Percentiles rank a stretch among this genome's conserved stretches.
These are phyloP conservation scores for Dothideomycetes sp. DNA, from an alignment of 2,329 filamentous ascomycete species.

Conservation along the genomic window DNA sequence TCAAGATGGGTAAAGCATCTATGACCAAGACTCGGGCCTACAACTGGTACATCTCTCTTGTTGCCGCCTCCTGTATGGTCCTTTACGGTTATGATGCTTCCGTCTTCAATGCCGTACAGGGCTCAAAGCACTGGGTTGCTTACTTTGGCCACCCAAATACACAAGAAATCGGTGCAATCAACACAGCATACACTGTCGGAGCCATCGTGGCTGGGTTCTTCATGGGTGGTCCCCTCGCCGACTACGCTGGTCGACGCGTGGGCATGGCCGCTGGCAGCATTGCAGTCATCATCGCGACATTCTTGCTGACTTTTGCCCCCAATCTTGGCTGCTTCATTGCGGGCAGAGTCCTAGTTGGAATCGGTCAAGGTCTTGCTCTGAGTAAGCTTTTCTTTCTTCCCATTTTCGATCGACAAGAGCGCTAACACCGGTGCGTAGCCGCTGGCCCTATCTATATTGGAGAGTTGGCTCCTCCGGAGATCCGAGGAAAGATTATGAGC, in stretches of 20 bases:
- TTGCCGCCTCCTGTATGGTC: constrained; percentile 64
- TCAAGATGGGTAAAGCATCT: constrained; percentile 2
- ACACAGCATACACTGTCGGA: constrained; percentile 60
- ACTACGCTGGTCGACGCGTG: constrained; percentile 29
- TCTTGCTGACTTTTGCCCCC: constrained; percentile 57
- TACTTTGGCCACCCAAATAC: constrained; percentile 46
- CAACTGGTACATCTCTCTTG: constrained; percentile 54
- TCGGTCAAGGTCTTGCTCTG: constrained; percentile 58
- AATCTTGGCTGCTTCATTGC: constrained; percentile 57
- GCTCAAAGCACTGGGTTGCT: constrained; percentile 53
- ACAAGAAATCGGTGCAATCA: constrained; percentile 45
- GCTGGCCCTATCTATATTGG: constrained; percentile 62
- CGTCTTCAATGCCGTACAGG: constrained; percentile 62
- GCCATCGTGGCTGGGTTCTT: constrained; percentile 62
- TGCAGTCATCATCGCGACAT: constrained; percentile 55
- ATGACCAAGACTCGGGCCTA: constrained; percentile 29
- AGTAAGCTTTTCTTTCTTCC: constrained; percentile 21
- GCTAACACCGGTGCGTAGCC: not conserved
- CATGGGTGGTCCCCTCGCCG: constrained; percentile 48
- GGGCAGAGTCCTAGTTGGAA: constrained; percentile 56
- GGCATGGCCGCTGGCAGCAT: constrained; percentile 56
- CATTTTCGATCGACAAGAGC: not conserved
- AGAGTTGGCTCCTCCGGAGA: constrained; percentile 52
- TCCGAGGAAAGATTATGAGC: constrained; percentile 57
- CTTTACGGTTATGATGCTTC: constrained; percentile 66